Evolutionary conservation across 352 stramenopile genomes (phyloP).

Genomic region (Phytophthora constricta): DNA sequence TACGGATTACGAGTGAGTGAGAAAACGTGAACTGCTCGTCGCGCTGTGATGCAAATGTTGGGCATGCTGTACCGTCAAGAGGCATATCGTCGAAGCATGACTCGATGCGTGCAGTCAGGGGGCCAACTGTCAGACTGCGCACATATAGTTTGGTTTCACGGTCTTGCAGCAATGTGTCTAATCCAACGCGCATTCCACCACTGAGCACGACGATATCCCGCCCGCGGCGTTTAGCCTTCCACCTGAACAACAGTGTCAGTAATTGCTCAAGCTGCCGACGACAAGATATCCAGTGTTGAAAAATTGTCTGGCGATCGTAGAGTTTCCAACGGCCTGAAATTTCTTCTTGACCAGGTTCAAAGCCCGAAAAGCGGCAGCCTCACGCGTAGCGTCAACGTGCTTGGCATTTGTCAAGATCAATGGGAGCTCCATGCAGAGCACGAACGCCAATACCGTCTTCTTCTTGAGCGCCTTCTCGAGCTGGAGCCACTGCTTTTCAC

Average conservation of each 20-base stretch:
- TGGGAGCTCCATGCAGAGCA: constrained; percentile 74
- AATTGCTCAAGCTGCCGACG: constrained; percentile 75
- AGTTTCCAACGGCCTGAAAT: constrained; percentile 42
- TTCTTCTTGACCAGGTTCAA: constrained; percentile 25
- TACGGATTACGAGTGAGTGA: constrained; percentile 47
- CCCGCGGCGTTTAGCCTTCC: constrained; percentile 74
- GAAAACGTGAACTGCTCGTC: constrained; percentile 70
- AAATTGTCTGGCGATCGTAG: constrained; percentile 61
- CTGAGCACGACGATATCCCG: constrained; percentile 78
- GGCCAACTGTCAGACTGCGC: constrained; percentile 66
- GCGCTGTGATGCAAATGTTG: constrained; percentile 44
- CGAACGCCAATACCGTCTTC: constrained; percentile 63
- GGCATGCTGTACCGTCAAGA: constrained; percentile 53
- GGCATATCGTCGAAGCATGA: constrained; percentile 55
- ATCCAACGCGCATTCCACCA: constrained; percentile 61
- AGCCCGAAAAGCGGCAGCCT: constrained; percentile 25
- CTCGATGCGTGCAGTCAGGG: constrained; percentile 60
- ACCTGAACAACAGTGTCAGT: constrained; percentile 71
- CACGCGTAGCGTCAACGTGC: constrained; percentile 52
- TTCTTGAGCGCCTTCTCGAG: constrained; percentile 72
- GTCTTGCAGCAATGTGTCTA: constrained; percentile 74
- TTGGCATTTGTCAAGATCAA: constrained; percentile 62
- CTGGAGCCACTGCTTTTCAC: constrained; percentile 69
- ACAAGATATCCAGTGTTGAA: constrained; percentile 76
- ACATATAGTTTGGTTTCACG: constrained; percentile 50